Conservation (phyloP, 2,329 filamentous ascomycete species). For the Tolypocladium endophyticum region DNA sequence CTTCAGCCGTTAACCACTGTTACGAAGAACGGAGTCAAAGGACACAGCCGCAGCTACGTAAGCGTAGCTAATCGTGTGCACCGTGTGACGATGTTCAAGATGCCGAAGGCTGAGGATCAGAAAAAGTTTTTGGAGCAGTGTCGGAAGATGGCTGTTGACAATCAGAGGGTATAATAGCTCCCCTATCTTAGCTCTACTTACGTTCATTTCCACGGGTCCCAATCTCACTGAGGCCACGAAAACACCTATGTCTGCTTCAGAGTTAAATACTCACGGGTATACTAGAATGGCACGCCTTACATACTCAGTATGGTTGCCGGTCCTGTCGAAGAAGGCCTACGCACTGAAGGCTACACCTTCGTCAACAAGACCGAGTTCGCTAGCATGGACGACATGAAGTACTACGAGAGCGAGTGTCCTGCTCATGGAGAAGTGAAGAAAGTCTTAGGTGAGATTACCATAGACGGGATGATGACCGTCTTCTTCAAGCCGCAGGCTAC, state of each 20-base stretch:
- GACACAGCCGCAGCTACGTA: not conserved
- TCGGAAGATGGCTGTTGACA: not conserved
- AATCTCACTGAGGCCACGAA: not conserved
- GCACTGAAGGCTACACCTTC: not conserved
- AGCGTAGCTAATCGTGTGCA: not conserved
- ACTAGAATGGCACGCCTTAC: not conserved
- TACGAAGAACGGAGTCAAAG: not conserved
- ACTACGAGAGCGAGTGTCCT: not conserved
- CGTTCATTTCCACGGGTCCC: not conserved
- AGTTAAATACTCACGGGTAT: not conserved
- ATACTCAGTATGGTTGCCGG: not conserved
- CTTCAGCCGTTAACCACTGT: not conserved
- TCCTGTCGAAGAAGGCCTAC: not conserved
- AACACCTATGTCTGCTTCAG: not conserved
- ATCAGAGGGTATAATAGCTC: not conserved
- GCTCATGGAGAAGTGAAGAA: not conserved
- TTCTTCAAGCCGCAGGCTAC: not conserved
- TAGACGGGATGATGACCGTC: not conserved
- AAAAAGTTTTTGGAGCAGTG: not conserved
- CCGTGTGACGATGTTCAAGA: not conserved
- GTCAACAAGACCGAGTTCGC: not conserved
- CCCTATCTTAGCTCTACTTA: not conserved
- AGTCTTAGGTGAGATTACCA: not conserved
- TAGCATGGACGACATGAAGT: not conserved
- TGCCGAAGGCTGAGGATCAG: not conserved